phyloP scores from a whole-genome alignment of 2,329 filamentous ascomycete species.

The Myrmaecium sp. region DNA sequence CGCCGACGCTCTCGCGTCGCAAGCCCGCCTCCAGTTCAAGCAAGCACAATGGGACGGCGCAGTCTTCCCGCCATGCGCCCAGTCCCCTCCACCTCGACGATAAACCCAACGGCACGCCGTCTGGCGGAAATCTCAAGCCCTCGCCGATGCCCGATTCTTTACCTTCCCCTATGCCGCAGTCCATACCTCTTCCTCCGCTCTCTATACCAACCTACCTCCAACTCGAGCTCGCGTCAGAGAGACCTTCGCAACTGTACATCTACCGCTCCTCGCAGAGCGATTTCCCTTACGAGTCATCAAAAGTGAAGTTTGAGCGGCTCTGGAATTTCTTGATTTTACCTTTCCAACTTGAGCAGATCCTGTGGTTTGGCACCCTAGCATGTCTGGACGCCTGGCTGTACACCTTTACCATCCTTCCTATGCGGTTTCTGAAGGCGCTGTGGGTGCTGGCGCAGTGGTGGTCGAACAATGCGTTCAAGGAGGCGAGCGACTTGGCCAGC shows the following conservation, averaged over 20 bases:
- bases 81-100: slow-evolving; percentile 19
- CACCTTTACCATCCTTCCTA: slow-evolving; percentile 84
- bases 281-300: slow-evolving; percentile 78
- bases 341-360: slow-evolving; percentile 62
- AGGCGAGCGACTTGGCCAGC: slow-evolving; percentile 51
- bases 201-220: slow-evolving; percentile 51
- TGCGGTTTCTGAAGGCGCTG: slow-evolving; percentile 70
- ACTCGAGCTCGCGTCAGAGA: slow-evolving; percentile 42
- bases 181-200: slow-evolving; percentile 43
- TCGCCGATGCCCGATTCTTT: slow-evolving; percentile 15
- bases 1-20: slow-evolving; percentile 20
- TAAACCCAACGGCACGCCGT: slow-evolving; percentile 6
- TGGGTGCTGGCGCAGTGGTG: slow-evolving; percentile 66
- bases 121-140: slow-evolving; percentile 11
- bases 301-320: slow-evolving; percentile 79
- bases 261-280: slow-evolving; percentile 39
- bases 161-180: slow-evolving; percentile 30
- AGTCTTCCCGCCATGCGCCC: slow-evolving; percentile 8
- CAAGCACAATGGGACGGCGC: neutral
- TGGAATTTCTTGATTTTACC: slow-evolving; percentile 78
- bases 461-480: slow-evolving; percentile 52
- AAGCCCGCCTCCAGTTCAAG: slow-evolving; percentile 15
- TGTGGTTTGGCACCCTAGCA: slow-evolving; percentile 76
- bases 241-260: slow-evolving; percentile 46
- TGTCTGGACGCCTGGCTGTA: slow-evolving; percentile 95